Conservation (phyloP, 768 basidiomycete species). For the Pisolithus orientalis region DNA sequence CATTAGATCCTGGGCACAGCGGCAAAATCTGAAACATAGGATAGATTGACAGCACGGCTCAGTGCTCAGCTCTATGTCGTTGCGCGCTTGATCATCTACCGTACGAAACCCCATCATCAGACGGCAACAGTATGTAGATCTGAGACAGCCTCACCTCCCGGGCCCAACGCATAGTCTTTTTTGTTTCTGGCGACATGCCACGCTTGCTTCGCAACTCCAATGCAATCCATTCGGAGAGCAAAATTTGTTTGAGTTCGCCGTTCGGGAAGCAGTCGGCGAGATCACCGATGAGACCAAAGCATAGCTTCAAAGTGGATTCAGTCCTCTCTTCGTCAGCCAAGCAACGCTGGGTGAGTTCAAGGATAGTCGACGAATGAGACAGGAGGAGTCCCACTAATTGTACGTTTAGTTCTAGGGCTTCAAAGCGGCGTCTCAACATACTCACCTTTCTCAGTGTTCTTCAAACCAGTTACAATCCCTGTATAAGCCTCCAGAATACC, state of each 20-base stretch:
- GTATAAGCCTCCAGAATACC: constrained; percentile 97
- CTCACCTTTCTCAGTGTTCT: constrained; percentile 73
- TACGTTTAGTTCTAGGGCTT: neutral
- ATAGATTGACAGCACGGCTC: constrained; percentile 19
- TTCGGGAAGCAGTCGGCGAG: constrained; percentile 82
- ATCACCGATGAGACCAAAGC: constrained; percentile 87
- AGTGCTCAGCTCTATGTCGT: constrained; percentile 50
- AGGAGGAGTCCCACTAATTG: constrained; percentile 36
- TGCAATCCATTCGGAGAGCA: constrained; percentile 78
- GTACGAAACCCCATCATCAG: neutral
- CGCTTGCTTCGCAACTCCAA: constrained; percentile 66
- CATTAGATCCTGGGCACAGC: constrained; percentile 48
- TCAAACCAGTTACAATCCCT: constrained; percentile 87
- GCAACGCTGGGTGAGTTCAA: constrained; percentile 77
- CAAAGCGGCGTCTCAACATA: neutral
- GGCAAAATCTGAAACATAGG: constrained; percentile 24
- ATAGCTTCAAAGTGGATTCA: constrained; percentile 67
- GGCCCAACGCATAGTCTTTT: constrained; percentile 90
- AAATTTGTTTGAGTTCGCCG: constrained; percentile 72
- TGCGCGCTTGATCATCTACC: constrained; percentile 73
- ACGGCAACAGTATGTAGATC: neutral
- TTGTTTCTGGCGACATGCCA: constrained; percentile 70
- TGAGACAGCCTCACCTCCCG: constrained; percentile 58
- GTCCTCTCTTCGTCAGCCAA: constrained; percentile 77
- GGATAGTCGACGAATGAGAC: constrained; percentile 63